Base-by-base conservation (phyloP, 768 basidiomycete genomes). In the Mycena floridula region DNA sequence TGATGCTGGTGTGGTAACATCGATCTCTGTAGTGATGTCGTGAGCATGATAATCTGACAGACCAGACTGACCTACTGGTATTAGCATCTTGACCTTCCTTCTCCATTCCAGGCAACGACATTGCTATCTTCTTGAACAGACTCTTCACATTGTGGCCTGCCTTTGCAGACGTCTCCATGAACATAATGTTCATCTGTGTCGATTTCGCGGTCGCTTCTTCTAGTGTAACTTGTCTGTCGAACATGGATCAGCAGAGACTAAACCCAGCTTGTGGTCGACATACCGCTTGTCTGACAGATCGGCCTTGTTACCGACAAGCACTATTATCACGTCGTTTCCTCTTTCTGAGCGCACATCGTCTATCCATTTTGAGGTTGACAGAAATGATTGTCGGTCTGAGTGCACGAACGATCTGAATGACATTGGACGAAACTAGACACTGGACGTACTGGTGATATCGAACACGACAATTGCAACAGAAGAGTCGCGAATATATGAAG, bases 71-170 rank as follows among this genome's bases (percentile, higher is more conserved):
- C 70, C 46, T 54, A 77, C 77, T 79, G 36, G 74, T 73, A 46
- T 76, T 77, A n/a, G 72, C 57, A 50, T 83, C 76, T 51, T 83
- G 81, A 20, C 56, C 72, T 26, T 85, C 89, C 61, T 87, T 91
- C 57, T 94, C 91, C 81, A 93, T 93, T 11, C 96, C 96, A 16
- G 96, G 95, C 40, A 99, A 67, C 2, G 93, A 93, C 85, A 98
- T 83, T 1, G 96, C 96, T 53, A 99, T 99, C 75, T 98, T 98
- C 73, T 97, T 94, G 76, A 99, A 99, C 53, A 99, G 65, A 53
- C 89, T 89, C 72, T 99, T 99, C 49, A 99, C 96, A 52, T 99
- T 99, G 63, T 98, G 96, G 3, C 96, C 96, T 6, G 96, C 96
- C 63, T 99, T 99, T 24, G 96, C 96, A 23, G 92, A 96, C 7